These are phyloP conservation scores for Cicer yamashitae DNA, from an alignment of 306 rosid genomes.

Conservation along the genomic window DNA sequence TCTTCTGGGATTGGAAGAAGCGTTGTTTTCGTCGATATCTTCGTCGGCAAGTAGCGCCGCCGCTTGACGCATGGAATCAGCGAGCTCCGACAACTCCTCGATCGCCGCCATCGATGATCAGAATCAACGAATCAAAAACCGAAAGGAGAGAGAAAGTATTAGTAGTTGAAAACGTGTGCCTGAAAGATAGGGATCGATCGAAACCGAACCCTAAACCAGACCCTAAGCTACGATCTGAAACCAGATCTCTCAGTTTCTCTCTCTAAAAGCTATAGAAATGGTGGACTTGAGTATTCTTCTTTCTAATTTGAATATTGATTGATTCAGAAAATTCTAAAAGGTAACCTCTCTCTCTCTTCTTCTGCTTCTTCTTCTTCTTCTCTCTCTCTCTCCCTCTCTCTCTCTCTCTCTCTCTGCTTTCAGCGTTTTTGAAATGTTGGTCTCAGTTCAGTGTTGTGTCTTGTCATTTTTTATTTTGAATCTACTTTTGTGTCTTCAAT, in stretches of 20 bases:
- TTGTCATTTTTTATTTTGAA: slow-evolving; percentile 47
- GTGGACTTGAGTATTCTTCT: neutral
- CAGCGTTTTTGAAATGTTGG: slow-evolving; percentile 45
- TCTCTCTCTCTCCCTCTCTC: neutral
- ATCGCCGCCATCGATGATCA: slow-evolving; percentile 81
- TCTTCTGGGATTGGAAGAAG: slow-evolving; percentile 68
- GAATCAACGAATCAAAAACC: slow-evolving; percentile 50
- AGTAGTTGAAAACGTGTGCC: slow-evolving; percentile 1
- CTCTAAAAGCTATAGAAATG: slow-evolving; percentile 21
- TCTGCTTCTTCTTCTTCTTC: neutral
- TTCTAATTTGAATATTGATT: slow-evolving; percentile 27
- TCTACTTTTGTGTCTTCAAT: slow-evolving; percentile 35
- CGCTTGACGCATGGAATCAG: slow-evolving; percentile 93
- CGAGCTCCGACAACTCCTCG: slow-evolving; percentile 85
- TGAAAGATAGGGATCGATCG: slow-evolving; percentile 46
- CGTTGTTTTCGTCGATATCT: slow-evolving; percentile 76
- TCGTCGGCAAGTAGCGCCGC: slow-evolving; percentile 89
- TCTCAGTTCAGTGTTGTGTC: slow-evolving; percentile 27
- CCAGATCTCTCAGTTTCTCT: slow-evolving; percentile 55
- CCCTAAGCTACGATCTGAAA: slow-evolving; percentile 42
- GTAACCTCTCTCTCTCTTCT: neutral
- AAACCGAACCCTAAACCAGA: slow-evolving; percentile 53
- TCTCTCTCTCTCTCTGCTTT: slow-evolving; percentile 33
- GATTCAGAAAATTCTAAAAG: slow-evolving; percentile 47
- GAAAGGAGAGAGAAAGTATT: neutral